A percentile compares a stretch with the other conserved stretches of the same genome.
Conservation (phyloP, 2,329 filamentous ascomycete genomes). For the Pyrenophora seminiperda region DNA sequence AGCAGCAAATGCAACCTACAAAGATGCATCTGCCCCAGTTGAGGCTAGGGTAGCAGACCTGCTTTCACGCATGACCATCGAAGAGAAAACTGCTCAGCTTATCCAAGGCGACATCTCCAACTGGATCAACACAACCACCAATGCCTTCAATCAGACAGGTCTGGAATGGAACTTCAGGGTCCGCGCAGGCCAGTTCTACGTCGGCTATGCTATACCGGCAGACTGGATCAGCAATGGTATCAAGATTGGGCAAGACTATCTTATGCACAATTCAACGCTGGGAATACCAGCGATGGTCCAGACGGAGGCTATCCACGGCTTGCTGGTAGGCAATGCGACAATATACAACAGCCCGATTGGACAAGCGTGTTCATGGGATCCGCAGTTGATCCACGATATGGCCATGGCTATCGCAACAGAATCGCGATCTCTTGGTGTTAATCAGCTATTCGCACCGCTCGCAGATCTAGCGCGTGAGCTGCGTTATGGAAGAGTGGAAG, state of each 20-base stretch:
- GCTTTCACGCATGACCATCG: constrained; percentile 72
- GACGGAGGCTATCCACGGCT: constrained; percentile 75
- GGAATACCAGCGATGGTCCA: constrained; percentile 75
- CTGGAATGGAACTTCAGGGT: constrained; percentile 69
- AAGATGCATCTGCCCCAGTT: constrained; percentile 65
- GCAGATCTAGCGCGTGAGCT: constrained; percentile 73
- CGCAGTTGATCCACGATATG: constrained; percentile 68
- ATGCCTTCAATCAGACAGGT: constrained; percentile 69
- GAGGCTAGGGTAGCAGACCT: constrained; percentile 70
- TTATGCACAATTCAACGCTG: constrained; percentile 67
- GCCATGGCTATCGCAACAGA: constrained; percentile 68
- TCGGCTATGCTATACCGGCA: constrained; percentile 69
- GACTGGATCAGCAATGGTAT: constrained; percentile 67
- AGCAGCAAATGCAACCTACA: constrained; percentile 57
- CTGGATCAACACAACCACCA: constrained; percentile 72
- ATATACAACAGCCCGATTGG: constrained; percentile 80
- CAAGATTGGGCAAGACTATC: constrained; percentile 70
- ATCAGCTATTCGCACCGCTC: constrained; percentile 74
- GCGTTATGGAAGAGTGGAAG: constrained; percentile 74
- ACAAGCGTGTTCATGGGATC: constrained; percentile 73
- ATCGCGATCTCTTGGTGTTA: constrained; percentile 69
- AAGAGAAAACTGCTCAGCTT: constrained; percentile 74
- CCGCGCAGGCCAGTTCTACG: constrained; percentile 73
- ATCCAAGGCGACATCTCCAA: constrained; percentile 69
- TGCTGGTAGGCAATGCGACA: constrained; percentile 73